A percentile compares a stretch with the other conserved stretches of the same genome.
phyloP scores from a whole-genome alignment of 2,329 filamentous ascomycete species.

The Exserohilum rostratum region DNA sequence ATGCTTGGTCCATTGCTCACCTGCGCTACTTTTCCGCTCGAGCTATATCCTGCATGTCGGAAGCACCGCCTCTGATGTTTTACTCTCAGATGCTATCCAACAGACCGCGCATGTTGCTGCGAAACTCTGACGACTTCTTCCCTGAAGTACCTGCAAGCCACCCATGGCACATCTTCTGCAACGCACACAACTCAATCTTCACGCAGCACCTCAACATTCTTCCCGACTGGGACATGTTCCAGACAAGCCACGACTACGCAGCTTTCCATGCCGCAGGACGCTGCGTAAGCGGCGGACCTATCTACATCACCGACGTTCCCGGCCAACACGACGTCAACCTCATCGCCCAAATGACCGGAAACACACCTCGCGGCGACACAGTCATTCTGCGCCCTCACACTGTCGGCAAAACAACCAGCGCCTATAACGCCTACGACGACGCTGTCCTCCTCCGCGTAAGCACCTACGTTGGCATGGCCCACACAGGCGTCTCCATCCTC shows the following conservation, averaged over 20 bases:
- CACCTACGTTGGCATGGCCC: slow-evolving; percentile 73
- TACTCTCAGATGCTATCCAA: slow-evolving; percentile 80
- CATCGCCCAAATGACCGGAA: slow-evolving; percentile 80
- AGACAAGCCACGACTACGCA: slow-evolving; percentile 71
- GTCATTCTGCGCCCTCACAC: slow-evolving; percentile 81
- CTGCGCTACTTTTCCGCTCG: slow-evolving; percentile 78
- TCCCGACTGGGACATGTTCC: slow-evolving; percentile 83
- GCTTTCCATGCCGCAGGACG: slow-evolving; percentile 88
- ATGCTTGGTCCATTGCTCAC: slow-evolving; percentile 81
- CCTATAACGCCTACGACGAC: slow-evolving; percentile 79
- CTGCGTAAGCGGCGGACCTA: slow-evolving; percentile 86
- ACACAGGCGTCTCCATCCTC: slow-evolving; percentile 75
- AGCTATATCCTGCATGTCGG: slow-evolving; percentile 93
- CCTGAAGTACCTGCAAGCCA: slow-evolving; percentile 81
- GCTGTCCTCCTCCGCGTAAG: slow-evolving; percentile 75
- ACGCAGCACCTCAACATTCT: slow-evolving; percentile 84
- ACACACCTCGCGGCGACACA: slow-evolving; percentile 72
- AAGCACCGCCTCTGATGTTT: slow-evolving; percentile 84
- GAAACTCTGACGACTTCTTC: slow-evolving; percentile 93
- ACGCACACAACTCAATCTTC: slow-evolving; percentile 85
- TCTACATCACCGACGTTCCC: slow-evolving; percentile 92
- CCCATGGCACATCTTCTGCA: slow-evolving; percentile 93
- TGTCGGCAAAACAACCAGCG: slow-evolving; percentile 72
- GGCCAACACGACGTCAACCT: slow-evolving; percentile 78
- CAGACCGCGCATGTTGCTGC: slow-evolving; percentile 73